These are phyloP conservation scores for Obelidium mucronatum DNA, from an alignment of 192 early-diverging fungal species.

Conservation along the genomic window DNA sequence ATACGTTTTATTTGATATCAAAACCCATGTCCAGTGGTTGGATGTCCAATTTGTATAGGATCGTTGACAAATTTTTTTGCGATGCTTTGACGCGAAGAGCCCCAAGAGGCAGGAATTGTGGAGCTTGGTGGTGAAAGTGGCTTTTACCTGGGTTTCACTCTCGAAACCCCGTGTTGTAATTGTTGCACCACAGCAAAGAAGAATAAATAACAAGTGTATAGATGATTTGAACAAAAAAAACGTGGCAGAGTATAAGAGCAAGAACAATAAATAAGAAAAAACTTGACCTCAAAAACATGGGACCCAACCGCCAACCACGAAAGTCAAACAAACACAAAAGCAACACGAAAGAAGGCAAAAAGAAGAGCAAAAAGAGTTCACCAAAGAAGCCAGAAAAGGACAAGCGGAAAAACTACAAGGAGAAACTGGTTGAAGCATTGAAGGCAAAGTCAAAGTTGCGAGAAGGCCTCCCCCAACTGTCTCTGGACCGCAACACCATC, in stretches of 20 bases:
- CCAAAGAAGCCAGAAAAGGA: background rate
- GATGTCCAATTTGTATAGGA: too few species aligned
- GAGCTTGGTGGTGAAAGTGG: too few species aligned
- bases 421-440: background rate
- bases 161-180: too few species aligned
- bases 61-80: too few species aligned
- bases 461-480: conserved; percentile 5
- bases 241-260: background rate
- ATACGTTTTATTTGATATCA: too few species aligned
- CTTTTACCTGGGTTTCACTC: too few species aligned
- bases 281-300: background rate
- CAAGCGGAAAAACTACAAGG: background rate
- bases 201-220: too few species aligned
- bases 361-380: background rate
- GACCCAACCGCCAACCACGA: conserved; percentile 4
- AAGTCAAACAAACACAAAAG: background rate
- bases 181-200: too few species aligned
- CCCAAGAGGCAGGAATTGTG: too few species aligned
- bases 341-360: background rate
- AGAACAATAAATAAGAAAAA: background rate
- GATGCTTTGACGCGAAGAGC: too few species aligned
- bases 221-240: too few species aligned
- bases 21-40: too few species aligned
- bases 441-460: background rate
- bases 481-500: conserved; percentile 2